Conservation (phyloP, 257 asterid genomes). For the Scutellaria barbata region DNA sequence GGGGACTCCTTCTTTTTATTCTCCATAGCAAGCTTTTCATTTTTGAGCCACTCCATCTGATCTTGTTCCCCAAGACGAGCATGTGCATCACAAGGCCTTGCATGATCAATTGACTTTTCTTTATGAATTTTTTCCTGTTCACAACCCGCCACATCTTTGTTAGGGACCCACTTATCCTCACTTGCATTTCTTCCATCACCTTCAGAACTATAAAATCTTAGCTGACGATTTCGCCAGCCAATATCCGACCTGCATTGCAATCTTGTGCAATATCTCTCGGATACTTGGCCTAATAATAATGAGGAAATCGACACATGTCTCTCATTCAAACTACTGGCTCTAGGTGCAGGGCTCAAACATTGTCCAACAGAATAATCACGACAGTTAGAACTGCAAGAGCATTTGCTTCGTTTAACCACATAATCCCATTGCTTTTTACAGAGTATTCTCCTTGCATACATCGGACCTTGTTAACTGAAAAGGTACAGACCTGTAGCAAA, state of each 20-base stretch:
- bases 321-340: constrained; percentile 48
- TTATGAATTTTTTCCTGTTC: constrained; percentile 54
- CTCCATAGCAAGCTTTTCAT: constrained; percentile 81
- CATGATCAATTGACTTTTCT: constrained; percentile 43
- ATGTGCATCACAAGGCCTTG: constrained; percentile 65
- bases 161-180: constrained; percentile 62
- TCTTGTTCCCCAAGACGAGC: constrained; percentile 90
- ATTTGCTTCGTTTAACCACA: constrained; percentile 52
- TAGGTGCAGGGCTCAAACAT: constrained; percentile 45
- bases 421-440: constrained; percentile 56
- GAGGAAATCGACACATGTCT: constrained; percentile 49
- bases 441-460: constrained; percentile 76
- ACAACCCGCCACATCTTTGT: constrained; percentile 49
- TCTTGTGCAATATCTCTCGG: constrained; percentile 46
- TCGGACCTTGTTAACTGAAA: constrained; percentile 47
- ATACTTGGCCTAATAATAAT: constrained; percentile 42
- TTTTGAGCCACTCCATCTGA: constrained; percentile 88
- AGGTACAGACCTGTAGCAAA: constrained; percentile 44
- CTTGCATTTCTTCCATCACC: constrained; percentile 91
- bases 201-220: constrained; percentile 78
- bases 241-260: constrained; percentile 46
- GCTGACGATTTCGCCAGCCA: constrained; percentile 48
- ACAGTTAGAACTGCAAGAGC: constrained; percentile 42
- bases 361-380: constrained; percentile 49
- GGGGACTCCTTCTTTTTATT: constrained; percentile 89